Conservation (phyloP, 1,284 basidiomycete genomes). For the Erythrobasidium hasegawianum region DNA sequence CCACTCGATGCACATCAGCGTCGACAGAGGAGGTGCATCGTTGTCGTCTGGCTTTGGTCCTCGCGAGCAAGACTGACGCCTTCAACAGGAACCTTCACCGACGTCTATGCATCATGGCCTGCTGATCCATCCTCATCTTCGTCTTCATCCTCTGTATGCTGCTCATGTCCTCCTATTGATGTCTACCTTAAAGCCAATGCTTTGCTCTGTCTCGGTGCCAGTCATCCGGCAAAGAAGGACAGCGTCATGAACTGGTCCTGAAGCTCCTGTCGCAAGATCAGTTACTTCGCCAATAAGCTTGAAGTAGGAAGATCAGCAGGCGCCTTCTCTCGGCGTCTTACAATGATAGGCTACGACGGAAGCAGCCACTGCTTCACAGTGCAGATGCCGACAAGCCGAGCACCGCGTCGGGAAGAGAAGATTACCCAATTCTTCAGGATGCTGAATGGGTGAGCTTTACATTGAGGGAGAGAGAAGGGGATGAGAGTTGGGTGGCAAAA, state of each 20-base stretch:
- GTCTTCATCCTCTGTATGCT: neutral
- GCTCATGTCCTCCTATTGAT: no score
- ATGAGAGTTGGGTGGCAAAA: no score
- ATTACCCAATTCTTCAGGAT: slow-evolving; percentile 87
- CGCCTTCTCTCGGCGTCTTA: slow-evolving; percentile 83
- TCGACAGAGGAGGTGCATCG: slow-evolving; percentile 48
- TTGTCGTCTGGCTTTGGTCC: slow-evolving; percentile 19
- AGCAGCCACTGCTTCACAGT: slow-evolving; percentile 84
- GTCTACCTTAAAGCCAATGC: no score
- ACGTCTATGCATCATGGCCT: slow-evolving; percentile 34
- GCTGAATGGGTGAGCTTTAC: slow-evolving; percentile 82
- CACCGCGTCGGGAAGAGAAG: slow-evolving; percentile 87
- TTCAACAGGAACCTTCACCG: slow-evolving; percentile 36
- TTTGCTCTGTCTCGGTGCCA: no score
- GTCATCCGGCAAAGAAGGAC: no score
- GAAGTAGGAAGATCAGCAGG: slow-evolving; percentile 81
- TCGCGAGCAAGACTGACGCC: no score
- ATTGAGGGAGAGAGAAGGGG: no score
- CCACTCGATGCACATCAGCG: slow-evolving; percentile 32
- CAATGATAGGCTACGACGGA: slow-evolving; percentile 88
- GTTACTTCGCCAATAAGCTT: slow-evolving; percentile 84
- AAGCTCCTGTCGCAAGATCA: no score
- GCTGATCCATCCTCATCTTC: neutral
- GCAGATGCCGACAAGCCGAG: slow-evolving; percentile 80
- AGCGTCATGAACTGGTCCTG: no score